Percentiles rank a stretch among this genome's conserved stretches.
Conservation (phyloP, 306 rosid genomes). For the Canavalia ensiformis region DNA sequence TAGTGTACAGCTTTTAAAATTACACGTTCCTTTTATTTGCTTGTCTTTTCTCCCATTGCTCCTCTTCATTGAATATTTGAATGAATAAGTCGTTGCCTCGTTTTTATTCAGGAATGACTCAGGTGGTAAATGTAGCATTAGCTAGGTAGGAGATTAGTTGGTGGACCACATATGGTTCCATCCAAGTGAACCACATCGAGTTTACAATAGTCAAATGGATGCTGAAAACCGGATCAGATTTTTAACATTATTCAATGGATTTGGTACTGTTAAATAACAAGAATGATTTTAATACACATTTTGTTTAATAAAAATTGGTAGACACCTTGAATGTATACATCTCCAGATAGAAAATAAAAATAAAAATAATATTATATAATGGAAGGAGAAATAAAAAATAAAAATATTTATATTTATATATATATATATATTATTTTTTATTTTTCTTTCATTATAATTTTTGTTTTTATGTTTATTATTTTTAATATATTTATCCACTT, state of each 20-base stretch:
- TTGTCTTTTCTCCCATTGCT: constrained; percentile 7
- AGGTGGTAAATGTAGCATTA: constrained; percentile 9
- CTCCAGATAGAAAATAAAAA: no score
- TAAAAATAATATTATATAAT: no score
- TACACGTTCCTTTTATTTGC: background rate
- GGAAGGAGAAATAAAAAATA: no score
- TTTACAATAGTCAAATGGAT: constrained; percentile 28
- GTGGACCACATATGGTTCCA: constrained; percentile 40
- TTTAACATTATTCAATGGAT: constrained; percentile 21
- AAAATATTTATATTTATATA: no score
- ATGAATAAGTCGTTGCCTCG: constrained; percentile 44
- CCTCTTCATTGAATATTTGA: background rate
- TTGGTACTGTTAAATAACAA: background rate
- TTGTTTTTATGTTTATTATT: no score
- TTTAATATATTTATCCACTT: no score
- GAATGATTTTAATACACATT: no score
- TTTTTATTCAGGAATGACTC: background rate
- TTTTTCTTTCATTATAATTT: no score
- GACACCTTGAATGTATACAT: no score
- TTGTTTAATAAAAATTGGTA: no score
- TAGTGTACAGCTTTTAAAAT: background rate
- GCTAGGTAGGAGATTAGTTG: constrained; percentile 29
- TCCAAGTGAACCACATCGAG: constrained; percentile 5
- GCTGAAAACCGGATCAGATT: constrained; percentile 11
- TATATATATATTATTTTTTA: no score